Evolutionary conservation across 2,329 filamentous ascomycete genomes (phyloP).

Genomic region (Cladorrhinum sp.): DNA sequence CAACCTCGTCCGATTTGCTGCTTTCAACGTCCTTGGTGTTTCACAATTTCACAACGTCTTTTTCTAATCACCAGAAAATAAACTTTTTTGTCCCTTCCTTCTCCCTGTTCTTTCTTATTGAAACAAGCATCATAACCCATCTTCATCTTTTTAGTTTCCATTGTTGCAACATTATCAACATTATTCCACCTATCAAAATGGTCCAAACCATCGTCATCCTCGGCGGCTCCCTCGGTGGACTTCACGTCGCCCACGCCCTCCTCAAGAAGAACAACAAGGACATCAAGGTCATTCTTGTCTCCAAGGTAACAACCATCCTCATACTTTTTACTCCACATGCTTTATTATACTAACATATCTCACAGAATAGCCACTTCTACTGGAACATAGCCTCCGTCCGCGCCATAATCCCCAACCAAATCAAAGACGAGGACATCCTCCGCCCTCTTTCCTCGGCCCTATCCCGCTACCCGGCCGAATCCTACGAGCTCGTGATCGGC

Average conservation of each 20-base stretch:
- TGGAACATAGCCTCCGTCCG: conserved; percentile 58
- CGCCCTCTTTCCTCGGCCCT: conserved; percentile 49
- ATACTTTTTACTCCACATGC: not conserved
- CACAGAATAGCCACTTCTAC: conserved; percentile 55
- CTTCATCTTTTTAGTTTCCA: not conserved
- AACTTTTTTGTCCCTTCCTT: too few relatives aligned
- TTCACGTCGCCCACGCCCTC: conserved; percentile 52
- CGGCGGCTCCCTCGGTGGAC: conserved; percentile 52
- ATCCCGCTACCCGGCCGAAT: conserved; percentile 46
- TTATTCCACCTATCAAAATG: conserved; percentile 30
- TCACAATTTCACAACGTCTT: not conserved
- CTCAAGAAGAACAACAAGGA: conserved; percentile 51
- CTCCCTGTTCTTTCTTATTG: too few relatives aligned
- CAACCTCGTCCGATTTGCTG: not conserved
- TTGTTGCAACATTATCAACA: not conserved
- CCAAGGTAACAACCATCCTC: conserved; percentile 42
- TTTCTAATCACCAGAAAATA: not conserved
- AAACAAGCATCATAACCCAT: not conserved
- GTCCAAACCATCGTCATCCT: conserved; percentile 46
- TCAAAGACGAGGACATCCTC: conserved; percentile 50
- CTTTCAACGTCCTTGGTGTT: not conserved
- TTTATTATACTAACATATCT: not conserved
- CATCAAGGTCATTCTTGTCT: conserved; percentile 54
- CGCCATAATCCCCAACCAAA: conserved; percentile 49
- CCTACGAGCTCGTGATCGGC: conserved; percentile 53